phyloP scores from a whole-genome alignment of 1,284 basidiomycete species.

The Takashimella koratensis region DNA sequence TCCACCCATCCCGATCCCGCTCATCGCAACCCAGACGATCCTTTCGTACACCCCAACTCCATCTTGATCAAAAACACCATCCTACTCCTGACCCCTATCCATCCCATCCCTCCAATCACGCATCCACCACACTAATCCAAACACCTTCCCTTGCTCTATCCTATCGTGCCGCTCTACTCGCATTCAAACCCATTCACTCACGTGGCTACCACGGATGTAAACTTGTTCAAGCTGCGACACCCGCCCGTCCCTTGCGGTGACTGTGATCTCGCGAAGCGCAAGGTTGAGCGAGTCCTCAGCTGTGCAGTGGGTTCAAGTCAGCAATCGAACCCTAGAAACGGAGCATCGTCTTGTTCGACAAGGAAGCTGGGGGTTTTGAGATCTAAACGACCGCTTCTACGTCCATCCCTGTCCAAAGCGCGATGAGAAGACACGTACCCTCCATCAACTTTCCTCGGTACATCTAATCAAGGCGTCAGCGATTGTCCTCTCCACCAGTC shows the following conservation, averaged over 20 bases:
- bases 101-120: no score
- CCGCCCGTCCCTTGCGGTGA: constrained; percentile 95
- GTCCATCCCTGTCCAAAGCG: constrained; percentile 1
- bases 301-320: constrained; percentile 43
- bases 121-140: no score
- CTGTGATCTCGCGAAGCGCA: constrained; percentile 92
- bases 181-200: no score
- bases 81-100: no score
- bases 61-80: no score
- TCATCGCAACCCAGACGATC: no score
- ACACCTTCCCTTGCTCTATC: no score
- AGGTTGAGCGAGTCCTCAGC: constrained; percentile 99
- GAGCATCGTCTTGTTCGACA: no score
- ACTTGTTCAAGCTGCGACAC: constrained; percentile 99
- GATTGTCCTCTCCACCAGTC: background rate
- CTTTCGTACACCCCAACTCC: no score
- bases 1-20: no score
- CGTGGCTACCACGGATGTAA: constrained; percentile 96
- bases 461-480: constrained; percentile 53
- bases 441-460: constrained; percentile 97
- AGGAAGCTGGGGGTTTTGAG: no score
- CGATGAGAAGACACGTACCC: constrained; percentile 53
- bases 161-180: no score
- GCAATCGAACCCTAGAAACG: background rate
- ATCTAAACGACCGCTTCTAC: constrained; percentile 2